Evolutionary conservation across 2,329 filamentous ascomycete species (phyloP).

Genomic region (Neonectria hederae): DNA sequence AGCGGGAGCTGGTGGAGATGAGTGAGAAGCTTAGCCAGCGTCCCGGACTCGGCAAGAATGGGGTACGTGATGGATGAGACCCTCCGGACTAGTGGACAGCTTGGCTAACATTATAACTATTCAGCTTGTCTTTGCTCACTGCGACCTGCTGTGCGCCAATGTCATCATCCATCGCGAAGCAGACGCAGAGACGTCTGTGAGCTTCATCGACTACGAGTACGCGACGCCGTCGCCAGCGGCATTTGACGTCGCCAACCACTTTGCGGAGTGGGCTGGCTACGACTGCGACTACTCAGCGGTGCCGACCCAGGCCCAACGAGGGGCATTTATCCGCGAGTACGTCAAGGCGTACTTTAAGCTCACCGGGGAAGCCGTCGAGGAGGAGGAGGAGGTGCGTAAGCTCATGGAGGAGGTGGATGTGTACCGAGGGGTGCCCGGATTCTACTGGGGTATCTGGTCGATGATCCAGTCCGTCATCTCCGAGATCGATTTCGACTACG

Average conservation of each 20-base stretch:
- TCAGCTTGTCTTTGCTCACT: conserved; percentile 91
- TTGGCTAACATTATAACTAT: conserved; percentile 27
- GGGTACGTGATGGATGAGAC: conserved; percentile 61
- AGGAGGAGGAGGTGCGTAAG: conserved; percentile 71
- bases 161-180: conserved; percentile 77
- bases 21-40: conserved; percentile 78
- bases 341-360: conserved; percentile 75
- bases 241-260: conserved; percentile 97
- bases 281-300: conserved; percentile 90
- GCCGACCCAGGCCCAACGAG: conserved; percentile 79
- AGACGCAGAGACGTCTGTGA: conserved; percentile 53
- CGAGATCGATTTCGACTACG: conserved; percentile 97
- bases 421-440: conserved; percentile 89
- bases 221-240: conserved; percentile 92
- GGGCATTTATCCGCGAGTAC: conserved; percentile 86
- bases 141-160: conserved; percentile 95
- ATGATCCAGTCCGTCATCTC: conserved; percentile 94
- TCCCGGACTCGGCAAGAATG: conserved; percentile 78
- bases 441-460: conserved; percentile 94
- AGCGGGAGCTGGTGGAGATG: conserved; percentile 77
- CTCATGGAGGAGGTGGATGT: conserved; percentile 84
- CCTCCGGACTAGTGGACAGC: conserved; percentile 3
- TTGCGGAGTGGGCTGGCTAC: conserved; percentile 97
- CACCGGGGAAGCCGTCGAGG: conserved; percentile 55
- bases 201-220: conserved; percentile 99